These are phyloP conservation scores for Vitis hybrid DNA, from an alignment of 177 flowering plant genomes.

Conservation along the genomic window DNA sequence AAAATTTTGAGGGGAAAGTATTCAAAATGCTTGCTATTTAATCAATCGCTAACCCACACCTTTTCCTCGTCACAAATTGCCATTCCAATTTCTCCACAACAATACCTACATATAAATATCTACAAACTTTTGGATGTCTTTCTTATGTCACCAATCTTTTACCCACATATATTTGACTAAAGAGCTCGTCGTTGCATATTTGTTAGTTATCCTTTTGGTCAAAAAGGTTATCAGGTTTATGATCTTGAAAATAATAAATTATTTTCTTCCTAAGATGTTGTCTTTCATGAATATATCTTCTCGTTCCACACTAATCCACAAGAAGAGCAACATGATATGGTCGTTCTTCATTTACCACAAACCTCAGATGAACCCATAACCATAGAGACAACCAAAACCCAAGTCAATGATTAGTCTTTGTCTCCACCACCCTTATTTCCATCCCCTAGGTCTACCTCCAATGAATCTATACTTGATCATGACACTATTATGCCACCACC, in stretches of 20 bases:
- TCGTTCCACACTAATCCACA: too few relatives aligned
- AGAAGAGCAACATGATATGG: too few relatives aligned
- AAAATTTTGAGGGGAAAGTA: constrained; percentile 1
- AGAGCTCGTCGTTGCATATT: background rate
- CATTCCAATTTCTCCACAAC: background rate
- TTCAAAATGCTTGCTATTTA: background rate
- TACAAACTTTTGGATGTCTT: background rate
- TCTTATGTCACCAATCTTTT: background rate
- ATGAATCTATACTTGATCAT: too few relatives aligned
- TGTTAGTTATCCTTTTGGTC: background rate
- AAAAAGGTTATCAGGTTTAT: constrained; percentile 1
- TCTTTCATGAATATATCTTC: constrained; percentile 4
- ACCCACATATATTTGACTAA: background rate
- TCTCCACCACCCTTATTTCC: too few relatives aligned
- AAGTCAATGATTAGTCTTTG: too few relatives aligned
- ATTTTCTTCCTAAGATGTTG: background rate
- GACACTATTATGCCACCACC: too few relatives aligned
- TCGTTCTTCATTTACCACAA: too few relatives aligned
- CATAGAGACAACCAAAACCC: too few relatives aligned
- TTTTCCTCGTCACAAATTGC: background rate
- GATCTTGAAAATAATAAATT: background rate
- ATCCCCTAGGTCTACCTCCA: too few relatives aligned
- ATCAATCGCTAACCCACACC: constrained; percentile 11
- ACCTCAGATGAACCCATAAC: too few relatives aligned
- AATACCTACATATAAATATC: background rate